Evolutionary conservation across 148 eudicot genomes (phyloP).

Genomic region (Rhododendron ovatum): DNA sequence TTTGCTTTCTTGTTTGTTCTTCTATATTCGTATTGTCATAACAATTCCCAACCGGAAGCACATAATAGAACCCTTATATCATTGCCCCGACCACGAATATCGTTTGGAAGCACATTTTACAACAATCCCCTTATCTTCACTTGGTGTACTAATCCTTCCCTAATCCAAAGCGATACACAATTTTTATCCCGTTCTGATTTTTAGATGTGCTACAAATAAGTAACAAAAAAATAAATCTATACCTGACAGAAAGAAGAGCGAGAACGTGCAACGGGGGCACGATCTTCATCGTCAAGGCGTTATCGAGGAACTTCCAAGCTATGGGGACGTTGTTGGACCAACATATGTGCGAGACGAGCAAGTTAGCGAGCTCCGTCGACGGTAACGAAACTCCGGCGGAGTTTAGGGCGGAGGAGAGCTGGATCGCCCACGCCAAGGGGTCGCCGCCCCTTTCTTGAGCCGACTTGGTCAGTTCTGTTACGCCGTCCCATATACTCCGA

Average conservation of each 20-base stretch:
- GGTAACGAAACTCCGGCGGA: constrained; percentile 52
- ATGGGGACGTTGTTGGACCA: constrained; percentile 51
- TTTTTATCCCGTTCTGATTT: background rate
- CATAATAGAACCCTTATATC: background rate
- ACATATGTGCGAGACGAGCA: constrained; percentile 51
- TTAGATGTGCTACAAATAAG: background rate
- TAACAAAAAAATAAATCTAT: background rate
- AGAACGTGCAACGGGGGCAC: constrained; percentile 54
- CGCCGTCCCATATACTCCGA: constrained; percentile 36
- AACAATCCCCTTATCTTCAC: background rate
- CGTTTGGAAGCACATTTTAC: background rate
- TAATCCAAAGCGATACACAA: background rate
- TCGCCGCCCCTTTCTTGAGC: constrained; percentile 48
- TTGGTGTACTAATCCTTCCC: background rate
- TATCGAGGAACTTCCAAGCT: constrained; percentile 70
- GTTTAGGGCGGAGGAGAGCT: constrained; percentile 41
- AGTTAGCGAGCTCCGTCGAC: constrained; percentile 40
- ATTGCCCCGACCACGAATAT: background rate
- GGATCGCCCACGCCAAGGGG: constrained; percentile 59
- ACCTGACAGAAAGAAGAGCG: constrained; percentile 56
- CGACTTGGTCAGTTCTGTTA: constrained; percentile 41
- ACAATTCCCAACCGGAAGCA: background rate
- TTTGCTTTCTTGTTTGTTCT: background rate
- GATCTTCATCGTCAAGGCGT: constrained; percentile 37
- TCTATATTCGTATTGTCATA: background rate